Evolutionary conservation across 352 stramenopile species (phyloP).

Genomic region (Globisporangium canariense): DNA sequence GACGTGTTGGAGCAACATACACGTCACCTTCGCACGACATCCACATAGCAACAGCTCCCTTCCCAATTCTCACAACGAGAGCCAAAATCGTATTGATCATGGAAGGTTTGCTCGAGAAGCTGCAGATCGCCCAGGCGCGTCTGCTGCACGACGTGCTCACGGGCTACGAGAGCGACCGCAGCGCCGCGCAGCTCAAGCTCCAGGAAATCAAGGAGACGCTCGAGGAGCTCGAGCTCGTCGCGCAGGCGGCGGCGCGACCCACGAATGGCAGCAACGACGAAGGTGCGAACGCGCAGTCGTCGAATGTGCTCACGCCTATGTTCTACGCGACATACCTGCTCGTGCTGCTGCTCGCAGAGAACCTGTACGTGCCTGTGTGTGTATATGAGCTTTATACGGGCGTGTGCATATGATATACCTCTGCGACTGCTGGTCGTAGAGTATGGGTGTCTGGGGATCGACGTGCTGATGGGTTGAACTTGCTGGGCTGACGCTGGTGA

Average conservation of each 20-base stretch:
- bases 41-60: not conserved
- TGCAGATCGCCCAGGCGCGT: conserved; percentile 37
- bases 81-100: conserved; percentile 21
- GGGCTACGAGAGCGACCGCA: conserved; percentile 20
- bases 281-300: conserved; percentile 6
- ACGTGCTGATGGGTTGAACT: not conserved
- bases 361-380: conserved; percentile 34
- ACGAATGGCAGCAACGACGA: not conserved
- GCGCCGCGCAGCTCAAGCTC: conserved; percentile 16
- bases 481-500: not conserved
- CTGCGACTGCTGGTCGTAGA: not conserved
- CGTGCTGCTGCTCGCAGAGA: conserved; percentile 43
- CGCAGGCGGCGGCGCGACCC: conserved; percentile 24
- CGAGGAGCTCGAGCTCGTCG: conserved; percentile 59
- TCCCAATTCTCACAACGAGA: conserved; percentile 1
- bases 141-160: conserved; percentile 33
- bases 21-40: conserved; percentile 22
- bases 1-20: not conserved
- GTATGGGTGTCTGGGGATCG: not conserved
- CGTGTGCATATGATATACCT: not conserved
- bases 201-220: conserved; percentile 34
- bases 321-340: conserved; percentile 65
- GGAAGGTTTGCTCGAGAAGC: conserved; percentile 42
- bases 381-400: not conserved
- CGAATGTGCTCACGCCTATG: conserved; percentile 32